Evolutionary conservation across 257 asterid species (phyloP).

Genomic region (Ocimum tenuiflorum): DNA sequence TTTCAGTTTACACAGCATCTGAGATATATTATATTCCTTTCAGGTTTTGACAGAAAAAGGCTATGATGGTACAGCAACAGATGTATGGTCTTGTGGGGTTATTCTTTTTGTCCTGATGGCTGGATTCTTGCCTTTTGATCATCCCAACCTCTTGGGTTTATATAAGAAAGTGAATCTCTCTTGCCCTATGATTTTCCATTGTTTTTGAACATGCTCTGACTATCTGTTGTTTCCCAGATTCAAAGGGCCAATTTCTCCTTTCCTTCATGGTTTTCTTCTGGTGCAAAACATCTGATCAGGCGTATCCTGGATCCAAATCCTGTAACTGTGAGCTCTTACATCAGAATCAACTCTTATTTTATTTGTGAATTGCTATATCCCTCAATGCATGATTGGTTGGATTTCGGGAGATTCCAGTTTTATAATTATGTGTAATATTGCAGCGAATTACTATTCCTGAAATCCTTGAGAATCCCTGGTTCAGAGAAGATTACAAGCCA

Average conservation of each 20-base stretch:
- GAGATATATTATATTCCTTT: constrained; percentile 11
- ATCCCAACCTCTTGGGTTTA: constrained; percentile 48
- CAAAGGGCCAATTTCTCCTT: constrained; percentile 48
- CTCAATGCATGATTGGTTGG: neutral
- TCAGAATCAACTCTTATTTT: too few relatives aligned
- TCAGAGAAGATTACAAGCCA: constrained; percentile 63
- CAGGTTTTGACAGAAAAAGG: constrained; percentile 73
- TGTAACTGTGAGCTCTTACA: constrained; percentile 45
- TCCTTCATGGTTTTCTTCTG: constrained; percentile 70
- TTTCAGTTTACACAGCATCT: too few relatives aligned
- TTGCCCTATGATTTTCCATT: constrained; percentile 10
- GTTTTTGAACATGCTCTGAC: constrained; percentile 9
- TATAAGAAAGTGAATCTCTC: constrained; percentile 48
- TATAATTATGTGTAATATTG: constrained; percentile 22
- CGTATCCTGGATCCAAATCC: constrained; percentile 74
- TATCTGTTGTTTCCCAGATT: constrained; percentile 37
- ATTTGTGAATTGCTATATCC: neutral
- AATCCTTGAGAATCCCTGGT: constrained; percentile 69
- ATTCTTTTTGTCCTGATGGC: constrained; percentile 78
- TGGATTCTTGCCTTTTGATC: constrained; percentile 72
- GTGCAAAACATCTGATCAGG: constrained; percentile 50
- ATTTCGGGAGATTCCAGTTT: neutral
- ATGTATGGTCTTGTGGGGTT: constrained; percentile 88
- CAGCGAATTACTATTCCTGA: constrained; percentile 63
- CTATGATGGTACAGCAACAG: constrained; percentile 69